Conservation (phyloP, 768 basidiomycete genomes). For the Chlorophyllum brunneum region DNA sequence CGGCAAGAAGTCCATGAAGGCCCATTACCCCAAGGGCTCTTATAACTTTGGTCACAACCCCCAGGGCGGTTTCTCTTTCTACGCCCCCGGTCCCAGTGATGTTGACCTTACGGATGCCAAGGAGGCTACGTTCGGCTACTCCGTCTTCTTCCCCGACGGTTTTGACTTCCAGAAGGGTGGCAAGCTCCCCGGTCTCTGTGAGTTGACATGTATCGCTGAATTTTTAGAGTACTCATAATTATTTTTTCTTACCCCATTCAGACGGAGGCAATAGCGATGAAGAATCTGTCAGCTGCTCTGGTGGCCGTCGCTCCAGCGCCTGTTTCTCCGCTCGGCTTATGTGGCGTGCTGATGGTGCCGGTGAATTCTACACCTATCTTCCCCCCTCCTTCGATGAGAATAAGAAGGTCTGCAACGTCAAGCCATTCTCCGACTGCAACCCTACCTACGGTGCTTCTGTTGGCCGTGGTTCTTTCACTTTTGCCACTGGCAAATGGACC, state of each 20-base stretch:
- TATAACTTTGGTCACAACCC: conserved; percentile 44
- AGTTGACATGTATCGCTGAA: conserved; percentile 19
- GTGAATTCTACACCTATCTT: conserved; percentile 72
- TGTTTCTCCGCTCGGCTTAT: conserved; percentile 70
- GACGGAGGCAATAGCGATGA: conserved; percentile 53
- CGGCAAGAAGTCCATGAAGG: conserved; percentile 48
- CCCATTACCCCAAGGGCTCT: conserved; percentile 53
- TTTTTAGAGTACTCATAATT: conserved; percentile 5
- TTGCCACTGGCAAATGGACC: conserved; percentile 61
- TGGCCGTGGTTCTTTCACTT: conserved; percentile 65
- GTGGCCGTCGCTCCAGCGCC: conserved; percentile 49
- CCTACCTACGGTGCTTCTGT: conserved; percentile 62
- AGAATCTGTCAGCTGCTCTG: conserved; percentile 53
- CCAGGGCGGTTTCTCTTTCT: conserved; percentile 67
- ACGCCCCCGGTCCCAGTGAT: conserved; percentile 52
- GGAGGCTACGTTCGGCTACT: conserved; percentile 61
- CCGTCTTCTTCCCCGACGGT: conserved; percentile 57
- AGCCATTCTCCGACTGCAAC: conserved; percentile 52
- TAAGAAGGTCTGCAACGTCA: conserved; percentile 43
- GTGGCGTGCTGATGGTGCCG: conserved; percentile 58
- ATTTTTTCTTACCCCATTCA: conserved; percentile 21
- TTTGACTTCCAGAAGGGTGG: conserved; percentile 68
- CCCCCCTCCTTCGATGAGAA: conserved; percentile 47
- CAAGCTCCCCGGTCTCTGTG: conserved; percentile 71
- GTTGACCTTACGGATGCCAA: conserved; percentile 58